Percentiles rank a stretch among this genome's conserved stretches.
Evolutionary conservation across 768 basidiomycete genomes (phyloP).

Genomic region (Calocera viscosa): DNA sequence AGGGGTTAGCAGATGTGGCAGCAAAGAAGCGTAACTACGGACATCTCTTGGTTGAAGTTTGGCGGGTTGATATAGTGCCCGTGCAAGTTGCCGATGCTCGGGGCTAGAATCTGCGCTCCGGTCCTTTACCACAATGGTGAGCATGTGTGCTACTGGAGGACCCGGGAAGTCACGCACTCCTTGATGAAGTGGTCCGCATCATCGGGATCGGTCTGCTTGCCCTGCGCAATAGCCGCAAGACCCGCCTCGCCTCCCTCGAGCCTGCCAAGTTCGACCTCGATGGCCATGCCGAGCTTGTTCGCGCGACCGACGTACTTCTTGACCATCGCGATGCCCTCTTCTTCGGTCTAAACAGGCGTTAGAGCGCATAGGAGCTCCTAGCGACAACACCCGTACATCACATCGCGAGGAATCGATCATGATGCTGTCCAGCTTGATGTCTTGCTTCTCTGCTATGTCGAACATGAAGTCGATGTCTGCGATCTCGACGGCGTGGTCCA

Average conservation of each 20-base stretch:
- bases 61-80: slow-evolving; percentile 27
- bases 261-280: slow-evolving; percentile 30
- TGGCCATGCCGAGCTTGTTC: slow-evolving; percentile 24
- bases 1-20: background rate
- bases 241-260: slow-evolving; percentile 27
- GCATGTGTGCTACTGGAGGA: no score
- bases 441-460: slow-evolving; percentile 25
- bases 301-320: slow-evolving; percentile 27
- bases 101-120: slow-evolving; percentile 28
- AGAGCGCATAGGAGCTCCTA: no score
- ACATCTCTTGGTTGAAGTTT: slow-evolving; percentile 23
- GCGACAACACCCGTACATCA: slow-evolving; percentile 12
- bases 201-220: slow-evolving; percentile 26
- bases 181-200: slow-evolving; percentile 28
- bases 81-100: slow-evolving; percentile 28
- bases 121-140: slow-evolving; percentile 21
- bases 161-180: slow-evolving; percentile 19
- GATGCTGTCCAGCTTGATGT: slow-evolving; percentile 28
- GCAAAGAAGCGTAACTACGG: background rate
- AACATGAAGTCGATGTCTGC: slow-evolving; percentile 27
- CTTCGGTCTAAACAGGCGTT: slow-evolving; percentile 17
- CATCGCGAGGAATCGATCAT: slow-evolving; percentile 30
- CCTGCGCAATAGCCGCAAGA: slow-evolving; percentile 25
- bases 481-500: slow-evolving; percentile 28
- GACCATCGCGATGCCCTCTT: slow-evolving; percentile 26